These are phyloP conservation scores for Trifolium subterraneum DNA, from an alignment of 306 rosid species.

Conservation along the genomic window DNA sequence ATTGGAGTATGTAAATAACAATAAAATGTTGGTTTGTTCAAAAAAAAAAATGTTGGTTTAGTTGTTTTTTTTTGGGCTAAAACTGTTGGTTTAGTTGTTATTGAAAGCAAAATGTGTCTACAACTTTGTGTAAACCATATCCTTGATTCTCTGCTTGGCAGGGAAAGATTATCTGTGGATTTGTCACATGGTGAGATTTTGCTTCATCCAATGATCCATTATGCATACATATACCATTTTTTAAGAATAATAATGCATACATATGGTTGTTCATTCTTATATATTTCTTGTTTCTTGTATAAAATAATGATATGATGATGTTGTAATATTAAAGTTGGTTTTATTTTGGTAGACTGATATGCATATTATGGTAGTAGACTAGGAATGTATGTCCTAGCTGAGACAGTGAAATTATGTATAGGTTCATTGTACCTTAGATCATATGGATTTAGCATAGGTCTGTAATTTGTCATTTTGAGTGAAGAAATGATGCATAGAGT, in stretches of 20 bases:
- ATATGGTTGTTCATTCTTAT: neutral
- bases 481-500: no score
- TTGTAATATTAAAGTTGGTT: slow-evolving; percentile 20
- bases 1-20: neutral
- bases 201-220: slow-evolving; percentile 19
- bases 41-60: no score
- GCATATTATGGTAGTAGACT: slow-evolving; percentile 53
- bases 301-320: neutral
- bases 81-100: neutral
- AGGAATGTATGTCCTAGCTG: no score
- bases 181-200: slow-evolving; percentile 74
- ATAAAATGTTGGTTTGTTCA: neutral
- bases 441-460: no score
- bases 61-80: no score
- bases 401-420: no score
- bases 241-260: no score
- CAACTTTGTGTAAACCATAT: neutral
- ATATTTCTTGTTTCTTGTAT: neutral
- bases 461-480: no score
- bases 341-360: slow-evolving; percentile 59
- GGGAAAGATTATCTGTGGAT: slow-evolving; percentile 33
- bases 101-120: neutral
- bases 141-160: neutral
- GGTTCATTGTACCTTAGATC: no score
- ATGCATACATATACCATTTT: neutral